Evolutionary conservation across 169 alveolate species (phyloP), one percentile per base, ranked within the genome.

Genomic region (Plasmodium knowlesi): DNA sequence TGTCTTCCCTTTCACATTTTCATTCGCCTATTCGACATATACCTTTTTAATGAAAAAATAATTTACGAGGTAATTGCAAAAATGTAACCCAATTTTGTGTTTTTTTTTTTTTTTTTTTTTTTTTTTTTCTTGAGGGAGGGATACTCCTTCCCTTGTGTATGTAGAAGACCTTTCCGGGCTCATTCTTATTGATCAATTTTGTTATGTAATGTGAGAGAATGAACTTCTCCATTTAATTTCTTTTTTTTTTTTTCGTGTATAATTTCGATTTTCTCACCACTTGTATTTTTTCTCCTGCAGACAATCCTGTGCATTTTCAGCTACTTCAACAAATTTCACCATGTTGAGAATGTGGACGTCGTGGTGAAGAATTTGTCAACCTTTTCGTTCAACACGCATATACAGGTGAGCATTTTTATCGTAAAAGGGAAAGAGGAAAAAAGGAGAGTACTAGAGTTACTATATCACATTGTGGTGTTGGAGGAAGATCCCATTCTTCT

Each of bases 1-100:
- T 89, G 94, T 25, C 50, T 89, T 16, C 94, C 94, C 25, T 89
- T 89, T 39, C 80, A 67, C 73, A 89, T 89, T 37, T 89, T 79
- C 54, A 89, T 89, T 50, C 86, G 94, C 81, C 25, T 57, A 80
- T 89, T 89, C 50, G 94, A 89, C 82, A 89, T 89, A 25, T 89
- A 79, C 57, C 82, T 85, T n/a, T 89, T 89, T 78, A 57, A 79
- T 79, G 94, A 89, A 53, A 78, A 89, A 61, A 89, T 89, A 57
- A 79, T 89, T 28, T 89, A 79, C 34, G 94, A 89, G 94, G 94
- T 89, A 79, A 57, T 25, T 34, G 25, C 71, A 79, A 41, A 22
- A 70, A 8, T 6, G 19, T 30, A 34, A 43, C 32, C 53, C 50
- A 39, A 19, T 67, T 22, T 12, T n/a, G 30, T n/a, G 37, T 41